Evolutionary conservation across 176 grass and related monocot genomes (phyloP), one percentile per base, ranked within the genome.

Genomic region (Oryza rufipogon): DNA sequence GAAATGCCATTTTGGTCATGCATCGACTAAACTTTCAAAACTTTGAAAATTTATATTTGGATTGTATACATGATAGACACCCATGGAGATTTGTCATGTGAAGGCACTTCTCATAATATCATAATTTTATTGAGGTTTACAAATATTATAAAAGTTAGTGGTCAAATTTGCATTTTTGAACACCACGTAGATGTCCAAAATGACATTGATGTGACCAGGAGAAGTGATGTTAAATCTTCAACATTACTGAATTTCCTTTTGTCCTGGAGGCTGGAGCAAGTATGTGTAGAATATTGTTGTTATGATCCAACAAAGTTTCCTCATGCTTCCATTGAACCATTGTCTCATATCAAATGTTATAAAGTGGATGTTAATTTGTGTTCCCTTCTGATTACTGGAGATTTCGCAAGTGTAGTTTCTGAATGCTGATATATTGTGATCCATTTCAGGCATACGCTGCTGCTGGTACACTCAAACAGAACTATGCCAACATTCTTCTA

Each of bases 391-490:
- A 30, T 34, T 74, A 83, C 70, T 68, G 22, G 38, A 48, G 81
- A 82, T 71, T 11, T 41, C 80, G 14, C 41, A 83, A 74, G 39
- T 78, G 64, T 63, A 66, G 10, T 64, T 54, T 86, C 22, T 61
- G 26, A 49, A 60, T 87, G 25, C 26, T 85, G 36, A 85, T 79
- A 60, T 72, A n/a, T 67, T 76, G 23, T 61, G 52, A 10, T 56
- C 28, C 3, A 71, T 92, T 85, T 85, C 92, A 99, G 97, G 97
- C 78, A 76, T 99, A 89, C 64, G 97, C 97, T 87, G 97, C 97
- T 44, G 93, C 93, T 78, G 97, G 96, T 48, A 99, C 97, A 15
- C 56, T 99, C 75, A 99, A 91, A 89, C 97, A 99, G 92, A 99
- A 99, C 74, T 99, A 99, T 64, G 97, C 93, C 38, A 99, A 85